These are phyloP conservation scores for Alternaria novae-zelandiae DNA, from an alignment of 2,329 filamentous ascomycete genomes.

Conservation along the genomic window DNA sequence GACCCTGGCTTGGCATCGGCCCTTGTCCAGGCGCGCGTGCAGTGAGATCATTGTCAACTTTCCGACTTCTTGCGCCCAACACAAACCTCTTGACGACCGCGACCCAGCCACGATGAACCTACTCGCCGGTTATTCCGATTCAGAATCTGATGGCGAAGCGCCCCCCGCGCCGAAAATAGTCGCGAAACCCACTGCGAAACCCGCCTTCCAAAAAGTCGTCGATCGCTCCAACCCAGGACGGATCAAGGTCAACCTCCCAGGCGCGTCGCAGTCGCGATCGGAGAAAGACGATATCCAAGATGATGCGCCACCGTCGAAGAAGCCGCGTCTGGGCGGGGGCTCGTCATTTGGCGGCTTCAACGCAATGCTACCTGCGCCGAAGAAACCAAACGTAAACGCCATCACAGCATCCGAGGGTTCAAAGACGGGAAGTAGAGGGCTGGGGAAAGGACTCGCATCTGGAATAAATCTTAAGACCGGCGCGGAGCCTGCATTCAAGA, in stretches of 20 bases:
- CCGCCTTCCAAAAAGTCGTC: constrained; percentile 78
- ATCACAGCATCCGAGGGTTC: constrained; percentile 31
- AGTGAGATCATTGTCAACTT: constrained; percentile 23
- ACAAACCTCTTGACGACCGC: background rate
- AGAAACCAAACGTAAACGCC: constrained; percentile 54
- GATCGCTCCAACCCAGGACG: constrained; percentile 82
- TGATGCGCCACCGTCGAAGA: constrained; percentile 68
- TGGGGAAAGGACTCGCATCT: constrained; percentile 53
- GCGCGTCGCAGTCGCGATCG: constrained; percentile 53
- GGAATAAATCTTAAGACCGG: constrained; percentile 82
- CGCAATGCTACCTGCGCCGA: constrained; percentile 84
- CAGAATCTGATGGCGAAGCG: constrained; percentile 69
- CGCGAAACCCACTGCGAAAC: constrained; percentile 57
- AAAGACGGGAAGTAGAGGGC: constrained; percentile 40
- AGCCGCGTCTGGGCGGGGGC: constrained; percentile 65
- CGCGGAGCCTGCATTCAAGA: constrained; percentile 79
- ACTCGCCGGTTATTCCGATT: constrained; percentile 83
- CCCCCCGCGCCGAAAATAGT: constrained; percentile 41
- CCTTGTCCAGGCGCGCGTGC: constrained; percentile 12
- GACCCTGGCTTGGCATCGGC: constrained; percentile 30
- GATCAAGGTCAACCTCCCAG: constrained; percentile 80
- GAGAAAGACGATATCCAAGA: constrained; percentile 51
- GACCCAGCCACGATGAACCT: constrained; percentile 63
- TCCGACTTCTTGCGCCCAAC: background rate
- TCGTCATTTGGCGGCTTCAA: constrained; percentile 82